These are phyloP conservation scores for Daldinia decipiens DNA, from an alignment of 495 filamentous ascomycete genomes.

Conservation along the genomic window DNA sequence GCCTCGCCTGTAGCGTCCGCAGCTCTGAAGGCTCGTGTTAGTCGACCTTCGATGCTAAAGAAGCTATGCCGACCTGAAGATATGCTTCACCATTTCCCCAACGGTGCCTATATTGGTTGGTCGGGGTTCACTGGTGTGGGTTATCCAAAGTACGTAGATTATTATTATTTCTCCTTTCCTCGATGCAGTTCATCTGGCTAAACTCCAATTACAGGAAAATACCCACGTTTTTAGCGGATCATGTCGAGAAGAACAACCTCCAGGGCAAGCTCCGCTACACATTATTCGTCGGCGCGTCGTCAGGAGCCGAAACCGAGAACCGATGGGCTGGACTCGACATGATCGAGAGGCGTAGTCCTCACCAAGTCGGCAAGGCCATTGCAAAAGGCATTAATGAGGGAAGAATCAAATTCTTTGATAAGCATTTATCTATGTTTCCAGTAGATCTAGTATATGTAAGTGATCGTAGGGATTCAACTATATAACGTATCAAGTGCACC, in stretches of 20 bases:
- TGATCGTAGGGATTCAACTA: constrained; percentile 21
- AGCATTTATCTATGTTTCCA: constrained; percentile 94
- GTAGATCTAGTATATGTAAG: constrained; percentile 83
- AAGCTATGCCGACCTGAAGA: constrained; percentile 84
- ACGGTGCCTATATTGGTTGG: constrained; percentile 88
- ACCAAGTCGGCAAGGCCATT: constrained; percentile 93
- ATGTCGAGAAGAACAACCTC: constrained; percentile 88
- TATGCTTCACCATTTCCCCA: constrained; percentile 79
- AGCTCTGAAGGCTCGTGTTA: constrained; percentile 76
- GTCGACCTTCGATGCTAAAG: constrained; percentile 78
- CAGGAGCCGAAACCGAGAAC: constrained; percentile 91
- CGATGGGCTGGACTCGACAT: constrained; percentile 87
- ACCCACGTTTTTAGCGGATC: constrained; percentile 84
- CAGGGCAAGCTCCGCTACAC: constrained; percentile 86
- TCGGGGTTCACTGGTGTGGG: constrained; percentile 92
- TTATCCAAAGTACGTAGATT: constrained; percentile 78
- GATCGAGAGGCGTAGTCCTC: constrained; percentile 85
- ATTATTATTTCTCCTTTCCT: not conserved
- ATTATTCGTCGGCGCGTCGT: constrained; percentile 88
- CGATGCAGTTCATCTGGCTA: constrained; percentile 3
- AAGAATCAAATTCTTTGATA: constrained; percentile 91
- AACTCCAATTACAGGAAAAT: constrained; percentile 69
- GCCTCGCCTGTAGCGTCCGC: constrained; percentile 70
- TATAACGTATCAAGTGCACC: constrained; percentile 11
- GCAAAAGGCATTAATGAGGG: constrained; percentile 91